Evolutionary conservation across 2,329 filamentous ascomycete genomes (phyloP), one percentile per base, ranked within the genome.

Genomic region (Talaromyces amestolkiae): DNA sequence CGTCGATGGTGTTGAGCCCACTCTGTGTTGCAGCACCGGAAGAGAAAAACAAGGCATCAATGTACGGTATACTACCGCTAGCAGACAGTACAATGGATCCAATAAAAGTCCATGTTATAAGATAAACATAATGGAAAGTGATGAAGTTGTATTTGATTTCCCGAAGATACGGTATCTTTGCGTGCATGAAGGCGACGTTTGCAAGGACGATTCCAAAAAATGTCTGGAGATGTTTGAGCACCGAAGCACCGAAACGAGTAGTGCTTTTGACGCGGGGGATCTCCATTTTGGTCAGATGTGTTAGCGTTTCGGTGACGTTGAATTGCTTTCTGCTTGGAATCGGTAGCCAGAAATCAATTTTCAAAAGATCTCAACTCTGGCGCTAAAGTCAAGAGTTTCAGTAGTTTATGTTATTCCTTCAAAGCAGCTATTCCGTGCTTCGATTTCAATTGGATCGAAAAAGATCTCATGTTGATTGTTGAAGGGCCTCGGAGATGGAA

Each of bases 31-130:
- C 90, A 65, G 91, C 84, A 60, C 95, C 94, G 63, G 87, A 88
- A n/a, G 90, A 86, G 71, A 97, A 92, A 82, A 96, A 92, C 17
- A 99, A 85, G 2, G 93, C 89, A 81, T 99, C 93, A 71, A 95
- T 91, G 73, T 96, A 99, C 1, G 77, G 68, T 66, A 97, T 76
- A 17, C 87, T 79, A 31, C 86, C 86, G 3, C 80, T 81, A 19
- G 85, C 86, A 71, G 87, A 97, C 19, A 99, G 77, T 60, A 96
- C 82, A 69, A 97, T 81, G 0, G 93, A 97, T 17, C 87, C 88
- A 56, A 93, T 61, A 1, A 99, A 81, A 4, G 86, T 83, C 77
- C 91, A 86, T 67, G 85, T 82, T 65, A 97, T 84, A 68, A 99
- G 89, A 81, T 92, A 97, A 65, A 90, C 84, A 75, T 98, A 82